Evolutionary conservation across 2,329 filamentous ascomycete genomes (phyloP), one percentile per base, ranked within the genome.

Genomic region (Claviceps monticola): DNA sequence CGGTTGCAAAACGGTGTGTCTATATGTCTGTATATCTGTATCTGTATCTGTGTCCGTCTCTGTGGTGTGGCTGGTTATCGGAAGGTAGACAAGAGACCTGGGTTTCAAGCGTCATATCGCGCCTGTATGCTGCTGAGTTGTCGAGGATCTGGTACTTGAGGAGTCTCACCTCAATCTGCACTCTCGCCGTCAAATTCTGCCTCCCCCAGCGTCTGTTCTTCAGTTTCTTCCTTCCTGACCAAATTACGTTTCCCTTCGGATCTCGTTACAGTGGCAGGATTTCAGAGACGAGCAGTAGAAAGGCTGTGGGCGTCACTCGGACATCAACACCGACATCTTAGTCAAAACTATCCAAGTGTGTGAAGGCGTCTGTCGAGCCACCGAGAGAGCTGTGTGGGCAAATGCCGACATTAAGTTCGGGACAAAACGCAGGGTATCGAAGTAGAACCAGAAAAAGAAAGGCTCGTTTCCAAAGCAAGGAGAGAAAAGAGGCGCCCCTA

Each of bases 1-100:
- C 29, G 9, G 9, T 29, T 29, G 29, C 9, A 29, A 29, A 29
- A 29, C 29, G 9, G 29, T 29, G 9, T 29, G 29, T 29, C 29
- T 29, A 29, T 9, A 29, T 29, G 9, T 29, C 29, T 11, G 26
- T 26, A 29, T 56, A 81, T 41, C 16, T 8, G n/a, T 17, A n/a
- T 41, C 38, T 8, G 38, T 6, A 39, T 39, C 38, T 19, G 39
- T 17, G 4, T 11, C 17, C 3, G 39, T 11, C 2, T 19, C 17
- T 13, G 17, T 19, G 11, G 13, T 21, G 8, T 5, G 19, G 14
- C 16, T 16, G n/a, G 3, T 14, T 8, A 23, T 26, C 8, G 29
- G 43, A 16, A 14, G 9, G 23, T 3, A 9, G 29, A 29, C 29
- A 29, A 29, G 29, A 29, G 29, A 29, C 29, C 29, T 29, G 29